Evolutionary conservation across 2,329 filamentous ascomycete species (phyloP).

Genomic region (Clonostachys rhizophaga): DNA sequence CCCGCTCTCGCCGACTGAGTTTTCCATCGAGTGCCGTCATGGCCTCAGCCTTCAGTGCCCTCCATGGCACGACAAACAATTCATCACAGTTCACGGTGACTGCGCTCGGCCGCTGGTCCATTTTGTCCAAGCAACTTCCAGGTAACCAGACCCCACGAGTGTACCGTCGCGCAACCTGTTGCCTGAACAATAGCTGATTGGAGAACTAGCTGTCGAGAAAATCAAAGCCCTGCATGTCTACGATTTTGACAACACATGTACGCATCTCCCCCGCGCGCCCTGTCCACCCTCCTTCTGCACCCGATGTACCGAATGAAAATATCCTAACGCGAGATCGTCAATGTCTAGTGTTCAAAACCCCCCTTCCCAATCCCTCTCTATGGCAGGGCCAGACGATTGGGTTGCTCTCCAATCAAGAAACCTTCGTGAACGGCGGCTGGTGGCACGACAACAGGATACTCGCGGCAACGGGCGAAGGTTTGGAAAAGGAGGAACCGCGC

Average conservation of each 20-base stretch:
- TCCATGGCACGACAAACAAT: constrained; percentile 21
- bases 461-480: constrained; percentile 76
- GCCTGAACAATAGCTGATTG: constrained; percentile 5
- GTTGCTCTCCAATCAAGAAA: constrained; percentile 68
- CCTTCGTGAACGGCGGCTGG: constrained; percentile 84
- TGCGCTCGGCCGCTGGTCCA: constrained; percentile 78
- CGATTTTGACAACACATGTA: constrained; percentile 96
- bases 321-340: background rate
- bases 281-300: no score
- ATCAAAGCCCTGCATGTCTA: constrained; percentile 87
- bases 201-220: constrained; percentile 48
- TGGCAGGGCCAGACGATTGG: constrained; percentile 81
- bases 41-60: constrained; percentile 30
- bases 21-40: constrained; percentile 21
- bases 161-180: background rate
- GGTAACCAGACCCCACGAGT: constrained; percentile 30
- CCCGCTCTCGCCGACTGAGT: constrained; percentile 11
- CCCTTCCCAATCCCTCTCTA: constrained; percentile 80
- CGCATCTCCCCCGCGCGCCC: constrained; percentile 19
- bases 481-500: constrained; percentile 74
- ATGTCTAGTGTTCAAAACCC: constrained; percentile 76
- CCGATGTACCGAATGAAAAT: no score
- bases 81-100: constrained; percentile 55
- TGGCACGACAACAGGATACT: constrained; percentile 93
- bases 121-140: constrained; percentile 68